A percentile compares a stretch with the other conserved stretches of the same genome.
Conservation (phyloP, 805 yeast species). For the Metschnikowia peoriensis region DNA sequence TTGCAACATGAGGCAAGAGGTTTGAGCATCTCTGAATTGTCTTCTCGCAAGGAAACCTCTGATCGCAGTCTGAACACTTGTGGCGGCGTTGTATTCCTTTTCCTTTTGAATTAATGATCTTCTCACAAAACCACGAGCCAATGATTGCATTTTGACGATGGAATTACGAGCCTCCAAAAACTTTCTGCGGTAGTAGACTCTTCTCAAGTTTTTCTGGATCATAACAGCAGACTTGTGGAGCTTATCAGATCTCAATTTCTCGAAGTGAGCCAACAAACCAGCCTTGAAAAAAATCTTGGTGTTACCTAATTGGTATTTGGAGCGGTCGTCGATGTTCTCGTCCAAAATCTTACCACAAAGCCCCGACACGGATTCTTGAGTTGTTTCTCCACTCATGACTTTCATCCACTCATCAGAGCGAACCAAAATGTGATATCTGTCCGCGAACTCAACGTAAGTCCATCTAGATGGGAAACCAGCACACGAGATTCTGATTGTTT, state of each 20-base stretch:
- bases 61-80: constrained; percentile 62
- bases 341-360: constrained; percentile 68
- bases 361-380: constrained; percentile 56
- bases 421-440: constrained; percentile 80
- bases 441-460: constrained; percentile 90
- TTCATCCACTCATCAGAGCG: constrained; percentile 67
- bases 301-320: constrained; percentile 84
- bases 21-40: constrained; percentile 29
- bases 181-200: constrained; percentile 57
- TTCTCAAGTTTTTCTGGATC: constrained; percentile 81
- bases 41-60: constrained; percentile 55
- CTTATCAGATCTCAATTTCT: constrained; percentile 78
- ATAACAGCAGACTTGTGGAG: constrained; percentile 73
- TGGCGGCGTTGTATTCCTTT: constrained; percentile 60
- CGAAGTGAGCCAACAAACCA: constrained; percentile 91
- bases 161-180: constrained; percentile 56
- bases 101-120: constrained; percentile 57
- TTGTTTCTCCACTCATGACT: constrained; percentile 50
- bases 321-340: constrained; percentile 59
- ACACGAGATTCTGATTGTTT: constrained; percentile 93
- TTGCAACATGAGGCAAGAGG: constrained; percentile 45
- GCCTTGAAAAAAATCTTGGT: constrained; percentile 95
- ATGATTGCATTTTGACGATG: constrained; percentile 55
- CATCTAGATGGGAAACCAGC: constrained; percentile 98
- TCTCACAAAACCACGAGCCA: constrained; percentile 59